A percentile compares a stretch with the other conserved stretches of the same genome.
Conservation (phyloP, 495 filamentous ascomycete species). For the Trichocladium antarcticum region DNA sequence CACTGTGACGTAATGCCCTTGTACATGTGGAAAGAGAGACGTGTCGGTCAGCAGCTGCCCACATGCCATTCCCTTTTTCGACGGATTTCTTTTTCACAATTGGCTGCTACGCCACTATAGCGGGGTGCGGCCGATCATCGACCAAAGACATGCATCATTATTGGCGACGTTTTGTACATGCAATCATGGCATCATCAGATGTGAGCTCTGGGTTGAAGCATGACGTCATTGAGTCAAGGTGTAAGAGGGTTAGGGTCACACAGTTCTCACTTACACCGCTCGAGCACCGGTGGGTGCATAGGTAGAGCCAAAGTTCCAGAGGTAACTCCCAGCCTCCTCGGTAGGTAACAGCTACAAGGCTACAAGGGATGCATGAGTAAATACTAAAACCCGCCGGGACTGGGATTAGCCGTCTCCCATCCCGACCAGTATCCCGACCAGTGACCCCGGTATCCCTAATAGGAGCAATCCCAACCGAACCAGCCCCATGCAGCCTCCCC, state of each 20-base stretch:
- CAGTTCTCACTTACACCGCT: background rate
- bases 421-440: no score
- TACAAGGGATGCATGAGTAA: no score
- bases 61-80: background rate
- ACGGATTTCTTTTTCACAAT: background rate
- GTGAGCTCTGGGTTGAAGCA: background rate
- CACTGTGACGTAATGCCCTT: constrained; percentile 5
- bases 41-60: background rate
- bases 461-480: no score
- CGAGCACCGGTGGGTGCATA: background rate
- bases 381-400: no score
- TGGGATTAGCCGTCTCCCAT: no score
- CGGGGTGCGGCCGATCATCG: background rate
- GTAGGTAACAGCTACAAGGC: no score
- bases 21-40: background rate
- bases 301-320: no score
- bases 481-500: no score
- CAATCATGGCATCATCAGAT: background rate
- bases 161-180: background rate
- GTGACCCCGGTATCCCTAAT: no score
- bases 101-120: background rate
- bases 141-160: constrained; percentile 1
- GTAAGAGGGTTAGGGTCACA: background rate
- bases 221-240: constrained; percentile 1
- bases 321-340: no score